Conservation (phyloP, 352 stramenopile species). For the Phytophthora pini region DNA sequence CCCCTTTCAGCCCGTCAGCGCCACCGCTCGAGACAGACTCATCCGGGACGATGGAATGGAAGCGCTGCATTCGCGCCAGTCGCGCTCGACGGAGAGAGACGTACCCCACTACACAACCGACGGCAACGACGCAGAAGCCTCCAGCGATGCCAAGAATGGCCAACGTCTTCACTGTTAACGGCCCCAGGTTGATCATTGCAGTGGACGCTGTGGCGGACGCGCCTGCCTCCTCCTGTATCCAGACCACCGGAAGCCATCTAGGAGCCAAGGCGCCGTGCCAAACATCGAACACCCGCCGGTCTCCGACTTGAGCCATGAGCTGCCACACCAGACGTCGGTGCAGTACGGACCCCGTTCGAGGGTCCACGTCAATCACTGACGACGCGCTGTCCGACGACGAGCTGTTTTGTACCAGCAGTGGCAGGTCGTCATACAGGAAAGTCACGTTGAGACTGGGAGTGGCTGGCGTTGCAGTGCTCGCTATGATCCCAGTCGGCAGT, state of each 20-base stretch:
- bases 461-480: background rate
- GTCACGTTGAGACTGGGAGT: slow-evolving; percentile 53
- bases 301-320: slow-evolving; percentile 35
- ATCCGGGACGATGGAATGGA: slow-evolving; percentile 24
- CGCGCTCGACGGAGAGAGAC: slow-evolving; percentile 22
- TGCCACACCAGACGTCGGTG: slow-evolving; percentile 65
- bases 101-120: slow-evolving; percentile 22
- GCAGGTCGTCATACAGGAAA: slow-evolving; percentile 51
- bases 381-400: slow-evolving; percentile 10
- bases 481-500: slow-evolving; percentile 43
- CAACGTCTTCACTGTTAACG: slow-evolving; percentile 24
- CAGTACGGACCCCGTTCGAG: slow-evolving; percentile 51
- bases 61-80: slow-evolving; percentile 23
- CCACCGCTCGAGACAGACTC: no score
- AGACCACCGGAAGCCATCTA: slow-evolving; percentile 54
- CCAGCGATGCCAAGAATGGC: slow-evolving; percentile 10
- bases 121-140: slow-evolving; percentile 19
- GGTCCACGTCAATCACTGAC: slow-evolving; percentile 56
- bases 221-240: slow-evolving; percentile 54
- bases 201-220: slow-evolving; percentile 32
- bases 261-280: slow-evolving; percentile 45
- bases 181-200: slow-evolving; percentile 11
- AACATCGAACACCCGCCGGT: slow-evolving; percentile 24
- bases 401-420: slow-evolving; percentile 34
- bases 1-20: background rate